Base-by-base conservation (phyloP, 805 yeast species). In the Metschnikowia borealis region DNA sequence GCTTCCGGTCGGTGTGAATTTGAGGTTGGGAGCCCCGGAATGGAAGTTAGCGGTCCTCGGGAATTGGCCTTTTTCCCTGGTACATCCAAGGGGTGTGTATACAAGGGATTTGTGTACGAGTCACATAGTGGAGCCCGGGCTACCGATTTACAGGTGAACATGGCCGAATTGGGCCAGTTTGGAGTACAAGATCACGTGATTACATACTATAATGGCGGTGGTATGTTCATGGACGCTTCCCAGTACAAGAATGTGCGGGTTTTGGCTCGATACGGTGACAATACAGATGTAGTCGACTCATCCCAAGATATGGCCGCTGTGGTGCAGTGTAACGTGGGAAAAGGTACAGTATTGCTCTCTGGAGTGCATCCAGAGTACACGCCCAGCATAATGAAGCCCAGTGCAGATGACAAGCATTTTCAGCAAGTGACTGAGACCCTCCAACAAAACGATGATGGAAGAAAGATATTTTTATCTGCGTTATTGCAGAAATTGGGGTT, bases 321-420 rank as follows among this genome's bases (percentile, higher is more conserved):
- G 0, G 80, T 94, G 3, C 67, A 77, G 51, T 80, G 89, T 58
- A 70, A 73, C 8, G 80, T 82, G 2, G 97, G 96, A 1, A 70
- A 78, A 36, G 99, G 99, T 3, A 70, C 69, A 35, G 96, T 84
- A 0, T 67, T 94, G 8, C 74, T 94, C 11, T 75, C 86, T 13
- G 98, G 98, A 0, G 79, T 89, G 0, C 99, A 94, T 67, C 96
- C 97, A 0, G 99, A 94, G 66, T 90, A 84, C 62, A 73, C 82
- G 2, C 85, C 89, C 0, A 63, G 67, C 14, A 69, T 78, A 14
- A 58, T 83, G 54, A 68, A 78, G 53, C 67, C 65, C 0, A 46
- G 67, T 17, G 70, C 69, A 26, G 62, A 50, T 50, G 66, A 54
- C 20, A 20, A 47, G 41, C 63, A 70, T 15, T 67, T 69, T 44